phyloP scores from a whole-genome alignment of 352 stramenopile species.

The Phytophthora syringae region DNA sequence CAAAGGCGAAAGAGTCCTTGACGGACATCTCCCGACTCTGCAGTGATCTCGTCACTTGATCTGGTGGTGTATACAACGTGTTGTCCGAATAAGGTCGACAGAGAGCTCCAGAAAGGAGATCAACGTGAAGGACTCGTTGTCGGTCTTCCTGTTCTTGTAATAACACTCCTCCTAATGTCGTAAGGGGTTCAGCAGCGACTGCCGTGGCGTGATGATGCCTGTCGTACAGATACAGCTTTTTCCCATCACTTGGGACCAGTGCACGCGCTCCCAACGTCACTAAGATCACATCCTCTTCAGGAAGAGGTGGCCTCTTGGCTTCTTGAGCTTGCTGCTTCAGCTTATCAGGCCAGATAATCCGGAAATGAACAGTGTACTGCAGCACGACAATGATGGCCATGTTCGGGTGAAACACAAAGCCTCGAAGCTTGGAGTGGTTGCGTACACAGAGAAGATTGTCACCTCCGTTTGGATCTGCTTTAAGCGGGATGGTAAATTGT shows the following conservation, averaged over 20 bases:
- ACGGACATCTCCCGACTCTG: constrained; percentile 34
- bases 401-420: constrained; percentile 80
- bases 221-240: constrained; percentile 78
- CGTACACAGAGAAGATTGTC: constrained; percentile 65
- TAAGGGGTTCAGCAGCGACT: constrained; percentile 22
- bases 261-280: constrained; percentile 76
- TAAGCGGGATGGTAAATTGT: constrained; percentile 71
- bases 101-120: constrained; percentile 64
- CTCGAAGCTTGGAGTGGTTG: constrained; percentile 62
- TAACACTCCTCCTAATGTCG: constrained; percentile 17
- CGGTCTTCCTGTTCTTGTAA: constrained; percentile 22
- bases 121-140: constrained; percentile 64
- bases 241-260: constrained; percentile 75
- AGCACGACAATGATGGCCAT: constrained; percentile 86
- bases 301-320: constrained; percentile 52
- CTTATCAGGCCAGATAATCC: constrained; percentile 69
- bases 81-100: constrained; percentile 82
- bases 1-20: constrained; percentile 71
- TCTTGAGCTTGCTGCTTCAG: constrained; percentile 70
- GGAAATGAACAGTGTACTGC: constrained; percentile 89
- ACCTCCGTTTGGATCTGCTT: constrained; percentile 66
- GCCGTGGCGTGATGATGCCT: constrained; percentile 53
- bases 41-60: constrained; percentile 35
- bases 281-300: constrained; percentile 79
- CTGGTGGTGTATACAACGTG: constrained; percentile 68